phyloP scores from a whole-genome alignment of 2,329 filamentous ascomycete genomes.

The Curvularia verruculosa region DNA sequence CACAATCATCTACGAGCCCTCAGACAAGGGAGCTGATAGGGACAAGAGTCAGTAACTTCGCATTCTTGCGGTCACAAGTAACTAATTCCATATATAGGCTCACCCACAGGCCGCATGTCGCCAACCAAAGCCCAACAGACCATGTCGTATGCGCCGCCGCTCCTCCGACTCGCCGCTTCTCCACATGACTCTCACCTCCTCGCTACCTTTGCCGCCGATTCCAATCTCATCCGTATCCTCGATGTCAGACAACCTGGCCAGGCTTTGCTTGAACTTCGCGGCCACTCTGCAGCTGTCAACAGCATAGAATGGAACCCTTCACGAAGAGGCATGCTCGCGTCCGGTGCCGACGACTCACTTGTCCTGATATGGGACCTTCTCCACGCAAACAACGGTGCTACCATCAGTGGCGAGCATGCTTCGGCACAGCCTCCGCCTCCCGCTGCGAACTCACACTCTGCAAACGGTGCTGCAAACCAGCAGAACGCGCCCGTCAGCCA shows the following conservation, averaged over 20 bases:
- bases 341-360: slow-evolving; percentile 88
- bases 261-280: slow-evolving; percentile 88
- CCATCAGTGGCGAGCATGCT: slow-evolving; percentile 53
- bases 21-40: slow-evolving; percentile 71
- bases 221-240: slow-evolving; percentile 88
- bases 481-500: slow-evolving; percentile 53
- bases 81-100: slow-evolving; percentile 39
- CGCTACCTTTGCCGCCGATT: slow-evolving; percentile 96
- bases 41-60: slow-evolving; percentile 49
- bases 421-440: slow-evolving; percentile 32
- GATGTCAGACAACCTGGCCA: slow-evolving; percentile 96
- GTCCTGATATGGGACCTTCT: slow-evolving; percentile 94
- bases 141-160: slow-evolving; percentile 67
- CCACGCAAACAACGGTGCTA: slow-evolving; percentile 64
- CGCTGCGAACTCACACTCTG: slow-evolving; percentile 33
- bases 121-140: slow-evolving; percentile 78
- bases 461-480: slow-evolving; percentile 36
- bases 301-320: slow-evolving; percentile 95
- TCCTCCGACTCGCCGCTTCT: slow-evolving; percentile 83
- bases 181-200: slow-evolving; percentile 94
- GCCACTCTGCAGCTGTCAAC: slow-evolving; percentile 84
- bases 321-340: slow-evolving; percentile 85
- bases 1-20: slow-evolving; percentile 98
- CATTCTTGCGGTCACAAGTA: background rate
- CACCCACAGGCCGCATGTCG: slow-evolving; percentile 63